A percentile compares a stretch with the other conserved stretches of the same genome.
Conservation (phyloP, 306 rosid genomes). For the Arachis hypogaea region DNA sequence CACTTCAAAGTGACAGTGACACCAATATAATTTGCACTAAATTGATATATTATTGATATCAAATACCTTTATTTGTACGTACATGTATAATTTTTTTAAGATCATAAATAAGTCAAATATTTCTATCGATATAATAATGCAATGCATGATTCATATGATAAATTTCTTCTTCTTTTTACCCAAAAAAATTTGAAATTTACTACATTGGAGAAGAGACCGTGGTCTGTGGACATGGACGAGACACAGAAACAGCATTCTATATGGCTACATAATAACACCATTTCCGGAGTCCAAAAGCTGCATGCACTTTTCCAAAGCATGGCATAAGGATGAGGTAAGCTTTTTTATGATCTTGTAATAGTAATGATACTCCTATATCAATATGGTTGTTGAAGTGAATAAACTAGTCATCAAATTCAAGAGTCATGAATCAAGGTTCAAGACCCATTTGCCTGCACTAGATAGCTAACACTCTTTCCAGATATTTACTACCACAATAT, state of each 20-base stretch:
- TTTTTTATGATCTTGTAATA: neutral
- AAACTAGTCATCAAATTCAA: conserved; percentile 9
- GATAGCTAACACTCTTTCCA: no score
- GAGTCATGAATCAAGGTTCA: no score
- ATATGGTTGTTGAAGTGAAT: conserved; percentile 33
- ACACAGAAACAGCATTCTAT: conserved; percentile 6
- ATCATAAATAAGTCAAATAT: no score
- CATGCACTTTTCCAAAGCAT: conserved; percentile 35
- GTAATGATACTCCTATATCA: conserved; percentile 1
- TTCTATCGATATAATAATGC: no score
- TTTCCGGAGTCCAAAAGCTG: neutral
- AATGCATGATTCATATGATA: no score
- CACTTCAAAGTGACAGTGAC: conserved; percentile 44
- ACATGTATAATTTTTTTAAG: no score
- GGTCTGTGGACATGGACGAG: conserved; percentile 20
- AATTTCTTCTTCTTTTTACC: no score
- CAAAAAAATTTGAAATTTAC: no score
- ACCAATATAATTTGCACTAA: neutral
- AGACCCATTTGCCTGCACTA: no score
- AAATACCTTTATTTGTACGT: no score
- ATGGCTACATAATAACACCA: neutral
- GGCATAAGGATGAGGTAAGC: conserved; percentile 19
- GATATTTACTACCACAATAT: no score
- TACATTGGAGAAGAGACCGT: neutral
- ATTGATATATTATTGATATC: neutral